Evolutionary conservation across 225 moss, liverwort and hornwort species (phyloP), one percentile per base, ranked within the genome.

Genomic region (Thuidium tamariscinum): DNA sequence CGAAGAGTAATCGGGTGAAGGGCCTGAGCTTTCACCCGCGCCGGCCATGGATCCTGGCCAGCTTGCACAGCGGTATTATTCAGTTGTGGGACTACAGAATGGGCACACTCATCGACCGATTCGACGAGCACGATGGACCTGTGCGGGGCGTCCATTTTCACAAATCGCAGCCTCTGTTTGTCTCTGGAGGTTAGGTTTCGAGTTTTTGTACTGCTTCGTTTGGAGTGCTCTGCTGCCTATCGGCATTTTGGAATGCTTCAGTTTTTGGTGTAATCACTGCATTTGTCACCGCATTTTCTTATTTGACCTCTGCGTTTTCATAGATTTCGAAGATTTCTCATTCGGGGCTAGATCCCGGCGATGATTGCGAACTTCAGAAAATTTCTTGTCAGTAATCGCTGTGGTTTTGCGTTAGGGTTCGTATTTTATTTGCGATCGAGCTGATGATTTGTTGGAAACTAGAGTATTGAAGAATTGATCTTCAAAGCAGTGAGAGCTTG

Each of bases 71-170:
- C 69, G 97, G 97, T 42, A 94, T 98, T 54, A 96, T 98, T 90
- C 97, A 98, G 94, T 90, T 98, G 84, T 98, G 97, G 97, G 97
- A 98, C 83, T 98, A 98, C 80, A 93, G 97, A 34, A 98, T 98
- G 97, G 96, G 97, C 80, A 96, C 97, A n/a, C 93, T 98, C 86
- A 98, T 98, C 82, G 97, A 98, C 87, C 91, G 97, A 86, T 98
- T 98, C 77, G 97, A 98, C 86, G 97, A 98, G 95, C 97, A 98
- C 74, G 97, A 98, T 81, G 97, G 97, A 46, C 97, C 97, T 18
- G 97, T 98, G 54, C 94, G 97, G 34, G 97, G 97, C 77, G 97
- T 98, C 48, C 97, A 98, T 90, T 98, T 98, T 82, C 97, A 98
- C 91, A 96, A 96, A 90, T 96, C 95, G 32, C 97, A 98, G 94